Evolutionary conservation across 2,329 filamentous ascomycete genomes (phyloP), one percentile per base, ranked within the genome.

Genomic region (Pochonia chlamydosporia): DNA sequence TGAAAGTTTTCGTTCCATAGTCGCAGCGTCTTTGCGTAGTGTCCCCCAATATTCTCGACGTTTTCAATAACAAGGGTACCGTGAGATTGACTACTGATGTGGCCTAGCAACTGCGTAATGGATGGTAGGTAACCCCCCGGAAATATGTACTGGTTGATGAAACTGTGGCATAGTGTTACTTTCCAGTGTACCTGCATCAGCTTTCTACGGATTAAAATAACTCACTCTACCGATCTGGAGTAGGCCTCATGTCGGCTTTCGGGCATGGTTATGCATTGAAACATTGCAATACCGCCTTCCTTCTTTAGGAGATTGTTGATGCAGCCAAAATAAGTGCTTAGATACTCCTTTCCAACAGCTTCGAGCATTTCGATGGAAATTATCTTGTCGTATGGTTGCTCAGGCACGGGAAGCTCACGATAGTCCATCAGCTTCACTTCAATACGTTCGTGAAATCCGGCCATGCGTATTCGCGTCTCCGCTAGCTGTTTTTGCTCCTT

Each of bases 321-420:
- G 53, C 77, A 79, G 16, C 70, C 66, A 59, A 89, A 89, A 59
- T 88, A 89, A 2, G 77, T 83, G 18, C 74, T 70, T 26, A 89
- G 63, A 54, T 79, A 88, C 58, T 85, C 81, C 44, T 75, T 70
- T 3, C 85, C 85, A 0, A 89, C 85, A 2, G 82, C 82, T 66
- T 89, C 86, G 20, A 89, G 69, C 86, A 89, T 89, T 60, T 89
- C 86, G 49, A 89, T 87, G 4, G 82, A 87, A 7, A 89, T 73
- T 6, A 89, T 72, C 60, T 87, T 87, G 63, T 89, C 85, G 54
- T 81, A 89, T 0, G 70, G 67, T 1, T 64, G 68, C 39, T 70
- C 68, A 0, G 80, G 77, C 0, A 73, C 60, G 1, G 78, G 72
- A 4, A 87, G 65, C 23, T 73, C 75, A 43, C 86, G 77, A 59